These are phyloP conservation scores for Pisolithus albus DNA, from an alignment of 768 basidiomycete genomes.

Conservation along the genomic window DNA sequence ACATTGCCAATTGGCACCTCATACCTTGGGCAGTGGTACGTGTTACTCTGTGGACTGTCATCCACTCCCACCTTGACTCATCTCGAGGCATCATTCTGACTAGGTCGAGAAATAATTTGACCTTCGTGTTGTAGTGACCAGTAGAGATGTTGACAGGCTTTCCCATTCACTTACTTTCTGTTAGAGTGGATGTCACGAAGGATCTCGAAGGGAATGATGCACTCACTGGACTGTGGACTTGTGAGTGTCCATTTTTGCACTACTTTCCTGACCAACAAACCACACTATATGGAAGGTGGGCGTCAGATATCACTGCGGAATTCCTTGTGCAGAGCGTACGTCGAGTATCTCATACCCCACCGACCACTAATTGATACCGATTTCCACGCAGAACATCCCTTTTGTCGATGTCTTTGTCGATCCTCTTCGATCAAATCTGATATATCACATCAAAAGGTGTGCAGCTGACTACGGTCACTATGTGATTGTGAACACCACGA, in stretches of 20 bases:
- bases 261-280: slow-evolving; percentile 4
- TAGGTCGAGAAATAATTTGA: no score
- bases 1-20: no score
- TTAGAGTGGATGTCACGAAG: slow-evolving; percentile 58
- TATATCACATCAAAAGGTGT: slow-evolving; percentile 54
- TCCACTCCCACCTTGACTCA: no score
- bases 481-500: slow-evolving; percentile 49
- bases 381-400: slow-evolving; percentile 16
- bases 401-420: slow-evolving; percentile 49
- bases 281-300: slow-evolving; percentile 57
- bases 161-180: slow-evolving; percentile 56
- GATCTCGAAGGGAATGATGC: slow-evolving; percentile 66
- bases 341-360: slow-evolving; percentile 12
- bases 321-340: slow-evolving; percentile 38
- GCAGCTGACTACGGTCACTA: slow-evolving; percentile 39
- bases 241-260: slow-evolving; percentile 32
- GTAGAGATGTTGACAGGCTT: slow-evolving; percentile 43
- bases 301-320: slow-evolving; percentile 47
- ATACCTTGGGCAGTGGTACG: no score
- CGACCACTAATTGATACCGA: background rate
- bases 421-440: slow-evolving; percentile 26
- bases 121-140: no score
- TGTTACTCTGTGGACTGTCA: no score
- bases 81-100: no score
- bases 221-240: slow-evolving; percentile 58